These are phyloP conservation scores for Xylaria grammica DNA, from an alignment of 495 filamentous ascomycete species.

Conservation along the genomic window DNA sequence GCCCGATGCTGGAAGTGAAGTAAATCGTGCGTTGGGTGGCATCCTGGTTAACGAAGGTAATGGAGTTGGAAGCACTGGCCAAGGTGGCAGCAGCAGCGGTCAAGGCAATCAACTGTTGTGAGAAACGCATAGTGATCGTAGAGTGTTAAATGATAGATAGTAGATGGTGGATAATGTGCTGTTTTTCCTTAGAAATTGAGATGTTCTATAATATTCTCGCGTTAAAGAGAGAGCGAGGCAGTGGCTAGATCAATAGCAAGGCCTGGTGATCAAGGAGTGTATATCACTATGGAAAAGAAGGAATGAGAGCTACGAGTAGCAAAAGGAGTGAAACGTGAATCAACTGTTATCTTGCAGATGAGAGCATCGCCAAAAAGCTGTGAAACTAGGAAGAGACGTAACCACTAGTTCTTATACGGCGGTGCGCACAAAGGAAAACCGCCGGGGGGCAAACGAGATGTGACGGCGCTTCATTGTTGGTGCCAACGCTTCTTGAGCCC, in stretches of 20 bases:
- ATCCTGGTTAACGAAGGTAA: constrained; percentile 58
- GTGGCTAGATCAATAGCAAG: constrained; percentile 31
- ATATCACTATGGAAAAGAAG: constrained; percentile 31
- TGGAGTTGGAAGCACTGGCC: constrained; percentile 44
- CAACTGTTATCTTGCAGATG: constrained; percentile 20
- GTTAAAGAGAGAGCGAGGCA: constrained; percentile 28
- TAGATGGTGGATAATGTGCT: constrained; percentile 5
- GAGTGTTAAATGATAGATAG: not conserved
- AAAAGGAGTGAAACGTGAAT: constrained; percentile 30
- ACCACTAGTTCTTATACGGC: constrained; percentile 14
- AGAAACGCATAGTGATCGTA: constrained; percentile 35
- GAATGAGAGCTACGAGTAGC: constrained; percentile 34
- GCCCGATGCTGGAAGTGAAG: constrained; percentile 46
- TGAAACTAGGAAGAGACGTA: constrained; percentile 16
- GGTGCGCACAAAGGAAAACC: not conserved
- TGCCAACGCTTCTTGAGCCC: constrained; percentile 6
- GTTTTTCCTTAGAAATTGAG: not conserved
- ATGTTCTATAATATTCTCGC: constrained; percentile 17
- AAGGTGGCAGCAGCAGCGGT: constrained; percentile 38
- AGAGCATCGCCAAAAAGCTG: not conserved
- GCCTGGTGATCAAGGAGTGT: constrained; percentile 35
- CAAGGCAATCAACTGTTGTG: constrained; percentile 32
- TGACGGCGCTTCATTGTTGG: constrained; percentile 8
- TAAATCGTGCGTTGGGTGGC: constrained; percentile 45
- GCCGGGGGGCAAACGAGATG: not conserved